phyloP scores from a whole-genome alignment of 805 yeast genomes.

The Metschnikowia orientalis region DNA sequence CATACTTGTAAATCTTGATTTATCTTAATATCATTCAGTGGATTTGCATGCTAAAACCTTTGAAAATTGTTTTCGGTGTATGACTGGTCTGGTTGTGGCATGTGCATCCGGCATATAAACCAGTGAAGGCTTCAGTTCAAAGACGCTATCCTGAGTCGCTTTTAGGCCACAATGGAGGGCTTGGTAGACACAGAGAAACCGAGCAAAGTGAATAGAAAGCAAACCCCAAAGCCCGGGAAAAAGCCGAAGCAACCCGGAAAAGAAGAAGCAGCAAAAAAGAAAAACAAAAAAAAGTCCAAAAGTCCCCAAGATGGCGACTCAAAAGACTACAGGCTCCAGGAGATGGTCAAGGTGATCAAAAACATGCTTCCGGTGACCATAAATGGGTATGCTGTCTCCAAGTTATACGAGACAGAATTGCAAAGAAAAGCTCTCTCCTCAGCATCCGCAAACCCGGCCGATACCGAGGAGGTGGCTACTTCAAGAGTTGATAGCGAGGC shows the following conservation, averaged over 20 bases:
- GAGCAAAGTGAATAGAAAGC: background rate
- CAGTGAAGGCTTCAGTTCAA: too few relatives aligned
- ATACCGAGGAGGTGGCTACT: background rate
- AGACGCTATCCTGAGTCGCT: too few relatives aligned
- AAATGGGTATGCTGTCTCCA: conserved; percentile 27
- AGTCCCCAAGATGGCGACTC: conserved; percentile 3
- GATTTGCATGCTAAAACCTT: too few relatives aligned
- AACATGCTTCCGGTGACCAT: conserved; percentile 33
- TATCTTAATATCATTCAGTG: too few relatives aligned
- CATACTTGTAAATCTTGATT: too few relatives aligned
- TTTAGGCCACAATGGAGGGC: too few relatives aligned
- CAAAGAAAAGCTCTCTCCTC: too few relatives aligned
- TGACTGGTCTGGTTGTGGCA: too few relatives aligned
- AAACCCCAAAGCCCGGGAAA: background rate
- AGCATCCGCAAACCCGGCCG: background rate
- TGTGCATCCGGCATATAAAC: too few relatives aligned
- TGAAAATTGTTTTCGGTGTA: too few relatives aligned
- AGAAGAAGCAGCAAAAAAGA: conserved; percentile 11
- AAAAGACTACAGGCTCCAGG: conserved; percentile 24
- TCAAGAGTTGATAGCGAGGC: background rate
- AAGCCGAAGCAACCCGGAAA: background rate
- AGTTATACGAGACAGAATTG: conserved; percentile 6
- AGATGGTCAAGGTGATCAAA: conserved; percentile 31
- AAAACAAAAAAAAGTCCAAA: too few relatives aligned
- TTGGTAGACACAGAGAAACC: conserved; percentile 1